Conservation (phyloP, 1,284 basidiomycete genomes). For the Trichosporon inkin region DNA sequence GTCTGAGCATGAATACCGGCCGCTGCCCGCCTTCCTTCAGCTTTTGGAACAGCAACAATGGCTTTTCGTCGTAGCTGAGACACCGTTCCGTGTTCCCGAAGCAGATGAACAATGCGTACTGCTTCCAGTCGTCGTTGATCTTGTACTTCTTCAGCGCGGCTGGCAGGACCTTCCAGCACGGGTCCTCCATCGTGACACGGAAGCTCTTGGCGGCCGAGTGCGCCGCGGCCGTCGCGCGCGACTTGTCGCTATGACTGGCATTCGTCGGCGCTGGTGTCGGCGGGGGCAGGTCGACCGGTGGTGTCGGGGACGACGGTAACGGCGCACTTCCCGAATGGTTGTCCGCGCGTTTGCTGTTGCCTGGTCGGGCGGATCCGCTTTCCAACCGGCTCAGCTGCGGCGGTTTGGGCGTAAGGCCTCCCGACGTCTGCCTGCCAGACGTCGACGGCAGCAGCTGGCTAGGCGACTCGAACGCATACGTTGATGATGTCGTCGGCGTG, state of each 20-base stretch:
- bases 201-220: constrained; percentile 53
- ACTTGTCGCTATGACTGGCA: constrained; percentile 17
- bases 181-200: constrained; percentile 77
- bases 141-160: constrained; percentile 98
- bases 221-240: constrained; percentile 25
- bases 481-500: constrained; percentile 11
- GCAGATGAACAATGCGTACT: constrained; percentile 98
- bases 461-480: constrained; percentile 38
- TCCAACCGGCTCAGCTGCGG: not conserved
- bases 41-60: constrained; percentile 90
- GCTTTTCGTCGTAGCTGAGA: constrained; percentile 96
- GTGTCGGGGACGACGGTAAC: constrained; percentile 18
- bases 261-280: constrained; percentile 1
- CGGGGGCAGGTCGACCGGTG: constrained; percentile 17
- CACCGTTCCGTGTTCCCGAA: constrained; percentile 93
- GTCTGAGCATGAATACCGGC: constrained; percentile 97
- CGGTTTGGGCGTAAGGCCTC: constrained; percentile 10
- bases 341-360: constrained; percentile 1
- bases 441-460: constrained; percentile 1
- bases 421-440: constrained; percentile 1
- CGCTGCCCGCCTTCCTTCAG: constrained; percentile 96
- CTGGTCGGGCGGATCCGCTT: not conserved
- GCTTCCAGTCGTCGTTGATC: constrained; percentile 98
- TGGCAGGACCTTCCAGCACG: constrained; percentile 95
- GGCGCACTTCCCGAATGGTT: constrained; percentile 13